These are phyloP conservation scores for Cyclotella atomus DNA, from an alignment of 108 stramenopile genomes.

Conservation along the genomic window DNA sequence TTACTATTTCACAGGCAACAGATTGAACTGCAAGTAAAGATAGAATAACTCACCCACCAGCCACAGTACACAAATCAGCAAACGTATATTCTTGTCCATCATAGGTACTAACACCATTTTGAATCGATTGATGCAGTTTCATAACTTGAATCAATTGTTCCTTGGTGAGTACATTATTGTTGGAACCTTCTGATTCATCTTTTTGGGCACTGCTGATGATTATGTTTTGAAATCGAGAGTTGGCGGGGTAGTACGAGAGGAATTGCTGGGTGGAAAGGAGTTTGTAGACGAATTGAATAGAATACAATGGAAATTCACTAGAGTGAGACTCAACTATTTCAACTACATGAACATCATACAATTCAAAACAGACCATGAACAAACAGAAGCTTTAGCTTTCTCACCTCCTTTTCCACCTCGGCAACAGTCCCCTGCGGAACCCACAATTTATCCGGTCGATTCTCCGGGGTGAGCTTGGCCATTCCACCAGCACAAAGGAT, in stretches of 20 bases:
- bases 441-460: conserved; percentile 70
- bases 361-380: background rate
- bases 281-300: background rate
- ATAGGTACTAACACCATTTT: conserved; percentile 16
- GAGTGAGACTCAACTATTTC: background rate
- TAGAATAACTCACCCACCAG: conserved; percentile 38
- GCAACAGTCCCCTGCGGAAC: conserved; percentile 69
- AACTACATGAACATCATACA: background rate
- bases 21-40: background rate
- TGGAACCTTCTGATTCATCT: background rate
- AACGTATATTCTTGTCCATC: conserved; percentile 36
- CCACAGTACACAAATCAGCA: conserved; percentile 51
- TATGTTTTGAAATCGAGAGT: conserved; percentile 50
- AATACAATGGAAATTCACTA: background rate
- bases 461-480: conserved; percentile 56
- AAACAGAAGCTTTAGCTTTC: background rate
- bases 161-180: conserved; percentile 61
- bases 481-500: conserved; percentile 60
- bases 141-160: conserved; percentile 50
- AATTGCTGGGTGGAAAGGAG: no score
- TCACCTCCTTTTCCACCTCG: conserved; percentile 44
- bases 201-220: conserved; percentile 27
- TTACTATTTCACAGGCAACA: background rate
- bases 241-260: conserved; percentile 44
- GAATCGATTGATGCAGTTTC: conserved; percentile 56